Evolutionary conservation across 192 early-diverging fungal species (phyloP).

Genomic region (Backusella mclennaniae): DNA sequence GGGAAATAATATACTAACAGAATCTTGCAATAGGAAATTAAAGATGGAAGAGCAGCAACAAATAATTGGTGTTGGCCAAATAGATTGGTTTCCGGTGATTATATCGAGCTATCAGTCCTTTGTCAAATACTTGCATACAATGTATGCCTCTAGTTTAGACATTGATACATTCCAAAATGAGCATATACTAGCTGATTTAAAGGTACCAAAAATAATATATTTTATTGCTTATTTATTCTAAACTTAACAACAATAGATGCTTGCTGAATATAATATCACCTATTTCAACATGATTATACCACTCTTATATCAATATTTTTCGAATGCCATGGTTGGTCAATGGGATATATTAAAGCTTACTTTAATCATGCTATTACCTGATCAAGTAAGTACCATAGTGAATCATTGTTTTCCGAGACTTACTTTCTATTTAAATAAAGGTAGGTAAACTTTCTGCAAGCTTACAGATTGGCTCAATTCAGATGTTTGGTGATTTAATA

Average conservation of each 20-base stretch:
- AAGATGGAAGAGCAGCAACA: neutral
- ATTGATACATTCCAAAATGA: neutral
- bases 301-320: conserved; percentile 11
- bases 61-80: neutral
- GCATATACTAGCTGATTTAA: conserved; percentile 10
- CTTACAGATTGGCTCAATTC: conserved; percentile 11
- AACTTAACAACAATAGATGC: neutral
- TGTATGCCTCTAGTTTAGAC: neutral
- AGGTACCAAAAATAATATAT: neutral
- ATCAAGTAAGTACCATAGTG: conserved; percentile 7
- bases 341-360: conserved; percentile 9
- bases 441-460: neutral
- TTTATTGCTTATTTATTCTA: neutral
- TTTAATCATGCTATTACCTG: conserved; percentile 16
- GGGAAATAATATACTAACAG: neutral
- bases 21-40: neutral
- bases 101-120: neutral
- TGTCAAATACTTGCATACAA: conserved; percentile 7
- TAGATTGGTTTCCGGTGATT: conserved; percentile 6
- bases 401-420: no score
- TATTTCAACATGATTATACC: conserved; percentile 9
- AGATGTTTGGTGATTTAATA: conserved; percentile 17
- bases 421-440: neutral
- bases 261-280: conserved; percentile 13
- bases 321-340: neutral